phyloP scores from a whole-genome alignment of 345 rosid species.

The Microthlaspi erraticum region DNA sequence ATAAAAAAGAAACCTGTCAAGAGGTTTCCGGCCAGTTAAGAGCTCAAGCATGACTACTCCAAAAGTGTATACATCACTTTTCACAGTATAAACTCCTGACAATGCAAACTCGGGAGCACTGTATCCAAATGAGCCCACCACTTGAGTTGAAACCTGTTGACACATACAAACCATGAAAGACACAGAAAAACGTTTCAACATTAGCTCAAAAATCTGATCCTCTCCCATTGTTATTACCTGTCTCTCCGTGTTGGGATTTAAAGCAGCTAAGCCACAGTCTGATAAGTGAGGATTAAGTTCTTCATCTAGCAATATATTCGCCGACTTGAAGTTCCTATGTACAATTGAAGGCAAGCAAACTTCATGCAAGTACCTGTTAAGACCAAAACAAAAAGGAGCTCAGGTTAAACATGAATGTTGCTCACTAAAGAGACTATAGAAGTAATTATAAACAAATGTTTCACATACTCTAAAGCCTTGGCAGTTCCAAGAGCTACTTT shows the following conservation, averaged over 20 bases:
- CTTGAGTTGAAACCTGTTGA: conserved; percentile 81
- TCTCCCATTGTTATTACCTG: conserved; percentile 56
- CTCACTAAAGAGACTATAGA: neutral
- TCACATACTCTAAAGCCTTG: conserved; percentile 94
- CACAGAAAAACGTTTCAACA: conserved; percentile 7
- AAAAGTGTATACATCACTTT: conserved; percentile 98
- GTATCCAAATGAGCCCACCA: conserved; percentile 98
- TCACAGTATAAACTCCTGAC: conserved; percentile 92
- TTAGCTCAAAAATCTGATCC: conserved; percentile 3
- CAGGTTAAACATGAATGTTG: neutral
- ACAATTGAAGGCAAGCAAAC: conserved; percentile 96
- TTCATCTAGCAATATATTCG: conserved; percentile 94
- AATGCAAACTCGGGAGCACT: conserved; percentile 98
- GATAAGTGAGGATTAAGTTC: conserved; percentile 95
- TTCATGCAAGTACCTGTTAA: conserved; percentile 91
- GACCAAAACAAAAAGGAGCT: neutral
- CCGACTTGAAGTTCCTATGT: conserved; percentile 97
- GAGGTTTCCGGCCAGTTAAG: conserved; percentile 94
- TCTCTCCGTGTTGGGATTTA: conserved; percentile 89
- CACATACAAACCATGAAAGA: conserved; percentile 15
- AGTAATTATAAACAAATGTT: conserved; percentile 2
- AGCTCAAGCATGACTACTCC: conserved; percentile 99
- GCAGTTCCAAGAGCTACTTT: conserved; percentile 98
- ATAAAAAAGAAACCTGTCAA: conserved; percentile 68
- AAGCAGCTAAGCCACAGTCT: conserved; percentile 95